Evolutionary conservation across 768 basidiomycete species (phyloP).

Genomic region (Xerocomellus chrysenteron): DNA sequence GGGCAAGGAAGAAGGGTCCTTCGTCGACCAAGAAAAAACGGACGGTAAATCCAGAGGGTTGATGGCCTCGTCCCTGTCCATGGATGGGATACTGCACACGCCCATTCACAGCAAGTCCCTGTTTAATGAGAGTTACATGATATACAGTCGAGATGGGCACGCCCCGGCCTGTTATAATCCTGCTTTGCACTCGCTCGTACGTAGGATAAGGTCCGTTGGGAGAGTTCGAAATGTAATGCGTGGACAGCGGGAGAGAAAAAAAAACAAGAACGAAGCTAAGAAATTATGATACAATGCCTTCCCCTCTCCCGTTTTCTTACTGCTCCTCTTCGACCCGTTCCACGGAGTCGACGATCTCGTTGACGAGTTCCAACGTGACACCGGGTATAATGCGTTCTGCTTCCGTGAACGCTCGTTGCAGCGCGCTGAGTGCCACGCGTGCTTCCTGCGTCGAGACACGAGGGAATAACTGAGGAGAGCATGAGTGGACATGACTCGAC

Average conservation of each 20-base stretch:
- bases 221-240: slow-evolving; percentile 20
- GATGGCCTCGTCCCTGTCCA: background rate
- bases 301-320: slow-evolving; percentile 1
- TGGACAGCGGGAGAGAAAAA: background rate
- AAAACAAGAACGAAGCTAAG: slow-evolving; percentile 17
- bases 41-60: slow-evolving; percentile 34
- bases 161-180: slow-evolving; percentile 14
- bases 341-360: slow-evolving; percentile 91
- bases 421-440: slow-evolving; percentile 75
- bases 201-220: slow-evolving; percentile 15
- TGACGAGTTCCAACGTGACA: slow-evolving; percentile 87
- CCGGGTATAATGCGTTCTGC: slow-evolving; percentile 96
- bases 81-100: background rate
- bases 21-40: slow-evolving; percentile 66
- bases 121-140: slow-evolving; percentile 21
- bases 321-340: slow-evolving; percentile 82
- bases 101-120: background rate
- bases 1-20: slow-evolving; percentile 61
- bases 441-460: slow-evolving; percentile 93
- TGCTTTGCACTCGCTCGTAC: slow-evolving; percentile 17
- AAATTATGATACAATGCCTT: slow-evolving; percentile 9
- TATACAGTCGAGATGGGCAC: slow-evolving; percentile 25
- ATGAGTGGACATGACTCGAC: slow-evolving; percentile 7
- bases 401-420: slow-evolving; percentile 91
- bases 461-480: slow-evolving; percentile 68